Percentiles rank a stretch among this genome's conserved stretches.
phyloP scores from a whole-genome alignment of 2,329 filamentous ascomycete species.

The Aspergillus arachidicola region DNA sequence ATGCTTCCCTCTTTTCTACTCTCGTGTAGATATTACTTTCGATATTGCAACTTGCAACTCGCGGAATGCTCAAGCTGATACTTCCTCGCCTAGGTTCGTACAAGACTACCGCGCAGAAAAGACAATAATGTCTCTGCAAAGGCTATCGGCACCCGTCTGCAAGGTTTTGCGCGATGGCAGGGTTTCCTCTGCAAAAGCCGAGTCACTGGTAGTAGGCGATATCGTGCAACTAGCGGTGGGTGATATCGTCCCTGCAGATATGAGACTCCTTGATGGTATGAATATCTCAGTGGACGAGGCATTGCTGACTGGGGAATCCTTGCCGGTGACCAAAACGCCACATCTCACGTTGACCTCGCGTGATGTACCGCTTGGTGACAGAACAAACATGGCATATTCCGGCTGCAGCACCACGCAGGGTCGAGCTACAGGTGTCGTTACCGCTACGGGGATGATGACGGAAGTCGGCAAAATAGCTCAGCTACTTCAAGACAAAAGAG shows the following conservation, averaged over 20 bases:
- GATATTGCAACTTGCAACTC: neutral
- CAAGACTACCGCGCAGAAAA: conserved; percentile 64
- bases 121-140: conserved; percentile 60
- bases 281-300: conserved; percentile 75
- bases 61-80: neutral
- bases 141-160: conserved; percentile 59
- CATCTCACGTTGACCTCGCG: conserved; percentile 28
- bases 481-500: conserved; percentile 56
- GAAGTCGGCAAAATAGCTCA: conserved; percentile 64
- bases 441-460: conserved; percentile 63
- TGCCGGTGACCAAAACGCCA: conserved; percentile 59
- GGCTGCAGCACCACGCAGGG: conserved; percentile 64
- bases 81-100: conserved; percentile 45
- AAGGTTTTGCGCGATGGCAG: conserved; percentile 60
- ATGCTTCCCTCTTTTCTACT: neutral
- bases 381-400: conserved; percentile 63
- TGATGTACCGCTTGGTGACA: conserved; percentile 54
- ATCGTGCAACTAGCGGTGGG: conserved; percentile 56
- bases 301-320: conserved; percentile 63
- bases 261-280: conserved; percentile 60
- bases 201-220: conserved; percentile 63
- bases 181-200: conserved; percentile 54
- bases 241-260: conserved; percentile 62
- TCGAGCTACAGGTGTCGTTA: conserved; percentile 60
- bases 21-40: neutral